Evolutionary conservation across 2,329 filamentous ascomycete species (phyloP).

Genomic region (Trichoderma aggressivum): DNA sequence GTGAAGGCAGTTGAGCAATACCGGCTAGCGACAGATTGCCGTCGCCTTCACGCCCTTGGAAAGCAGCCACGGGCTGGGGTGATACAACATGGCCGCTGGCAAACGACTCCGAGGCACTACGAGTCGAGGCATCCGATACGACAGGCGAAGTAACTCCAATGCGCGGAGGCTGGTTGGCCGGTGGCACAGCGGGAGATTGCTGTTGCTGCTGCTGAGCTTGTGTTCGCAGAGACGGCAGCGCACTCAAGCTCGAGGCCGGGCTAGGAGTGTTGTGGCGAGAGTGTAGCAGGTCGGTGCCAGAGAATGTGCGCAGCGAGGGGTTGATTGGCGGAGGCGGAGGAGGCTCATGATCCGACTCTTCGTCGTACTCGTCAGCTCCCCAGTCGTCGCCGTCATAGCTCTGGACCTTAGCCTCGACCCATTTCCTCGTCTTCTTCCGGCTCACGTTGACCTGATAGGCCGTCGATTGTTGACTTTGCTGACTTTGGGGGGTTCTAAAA

Average conservation of each 20-base stretch:
- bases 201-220: not conserved
- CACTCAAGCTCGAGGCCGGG: slow-evolving; percentile 9
- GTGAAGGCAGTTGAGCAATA: slow-evolving; percentile 3
- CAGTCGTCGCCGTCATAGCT: slow-evolving; percentile 93
- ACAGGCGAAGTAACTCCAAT: slow-evolving; percentile 8
- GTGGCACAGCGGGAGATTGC: slow-evolving; percentile 1
- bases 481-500: slow-evolving; percentile 32
- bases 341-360: slow-evolving; percentile 39
- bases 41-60: not conserved
- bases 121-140: slow-evolving; percentile 14
- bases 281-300: slow-evolving; percentile 16
- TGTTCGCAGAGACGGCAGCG: slow-evolving; percentile 5
- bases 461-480: slow-evolving; percentile 23
- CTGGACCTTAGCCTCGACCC: slow-evolving; percentile 83
- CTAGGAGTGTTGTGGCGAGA: slow-evolving; percentile 9
- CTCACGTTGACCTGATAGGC: slow-evolving; percentile 81
- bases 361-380: slow-evolving; percentile 68
- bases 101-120: slow-evolving; percentile 5
- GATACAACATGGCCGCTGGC: slow-evolving; percentile 1
- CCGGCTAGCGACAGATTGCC: slow-evolving; percentile 9
- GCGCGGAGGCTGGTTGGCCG: not conserved
- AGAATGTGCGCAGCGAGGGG: slow-evolving; percentile 12
- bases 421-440: slow-evolving; percentile 87
- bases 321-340: slow-evolving; percentile 17
- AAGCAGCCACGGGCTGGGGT: slow-evolving; percentile 12